Percentiles rank a stretch among this genome's conserved stretches.
These are phyloP conservation scores for Sutorius eximius DNA, from an alignment of 1,284 basidiomycete genomes.

Conservation along the genomic window DNA sequence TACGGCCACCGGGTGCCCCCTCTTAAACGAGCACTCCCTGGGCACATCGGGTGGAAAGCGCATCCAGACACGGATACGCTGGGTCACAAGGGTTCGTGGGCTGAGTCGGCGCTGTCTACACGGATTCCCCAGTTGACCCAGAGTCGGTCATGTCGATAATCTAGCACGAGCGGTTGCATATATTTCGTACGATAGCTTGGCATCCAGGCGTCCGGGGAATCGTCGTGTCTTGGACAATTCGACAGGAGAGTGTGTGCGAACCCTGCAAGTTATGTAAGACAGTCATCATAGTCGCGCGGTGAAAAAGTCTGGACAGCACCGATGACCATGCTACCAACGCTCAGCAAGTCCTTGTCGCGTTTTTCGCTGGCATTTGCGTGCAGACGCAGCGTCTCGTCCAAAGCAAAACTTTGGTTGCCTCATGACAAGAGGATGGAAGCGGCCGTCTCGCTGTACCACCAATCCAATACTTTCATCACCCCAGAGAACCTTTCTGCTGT, in stretches of 20 bases:
- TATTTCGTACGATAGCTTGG: not conserved
- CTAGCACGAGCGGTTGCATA: not conserved
- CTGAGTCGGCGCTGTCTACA: no score
- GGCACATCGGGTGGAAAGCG: not conserved
- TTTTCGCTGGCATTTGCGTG: constrained; percentile 4
- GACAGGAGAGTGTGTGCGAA: not conserved
- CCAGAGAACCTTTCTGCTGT: constrained; percentile 60
- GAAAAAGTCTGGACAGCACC: not conserved
- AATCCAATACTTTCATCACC: constrained; percentile 64
- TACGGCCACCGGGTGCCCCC: not conserved
- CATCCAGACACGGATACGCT: no score
- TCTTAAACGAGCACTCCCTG: not conserved
- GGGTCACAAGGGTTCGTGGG: not conserved
- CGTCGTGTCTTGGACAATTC: not conserved
- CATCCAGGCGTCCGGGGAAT: not conserved
- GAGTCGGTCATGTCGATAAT: not conserved
- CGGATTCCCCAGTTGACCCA: not conserved
- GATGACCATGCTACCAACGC: constrained; percentile 13
- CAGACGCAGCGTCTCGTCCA: constrained; percentile 26
- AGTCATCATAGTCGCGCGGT: not conserved
- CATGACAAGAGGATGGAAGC: constrained; percentile 62
- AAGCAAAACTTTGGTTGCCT: constrained; percentile 12
- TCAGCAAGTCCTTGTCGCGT: constrained; percentile 7
- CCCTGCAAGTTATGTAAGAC: constrained; percentile 18
- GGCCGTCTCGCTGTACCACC: constrained; percentile 71